A percentile compares a stretch with the other conserved stretches of the same genome.
Evolutionary conservation across 2,329 filamentous ascomycete species (phyloP).

Genomic region (Neonectria neomacrospora): DNA sequence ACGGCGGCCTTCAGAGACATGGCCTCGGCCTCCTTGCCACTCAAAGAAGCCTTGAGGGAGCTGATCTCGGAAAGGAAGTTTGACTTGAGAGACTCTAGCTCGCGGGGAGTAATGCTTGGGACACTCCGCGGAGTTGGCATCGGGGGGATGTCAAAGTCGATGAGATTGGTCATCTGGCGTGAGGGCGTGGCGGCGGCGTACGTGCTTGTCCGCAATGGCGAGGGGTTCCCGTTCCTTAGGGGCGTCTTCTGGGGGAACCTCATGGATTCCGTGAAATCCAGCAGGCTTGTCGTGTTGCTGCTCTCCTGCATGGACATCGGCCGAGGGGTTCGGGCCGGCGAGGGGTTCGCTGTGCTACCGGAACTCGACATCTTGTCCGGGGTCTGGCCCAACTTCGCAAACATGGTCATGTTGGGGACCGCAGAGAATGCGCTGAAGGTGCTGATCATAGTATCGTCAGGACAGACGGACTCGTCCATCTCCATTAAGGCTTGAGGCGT

Average conservation of each 20-base stretch:
- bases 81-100: slow-evolving; percentile 93
- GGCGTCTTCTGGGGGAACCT: slow-evolving; percentile 63
- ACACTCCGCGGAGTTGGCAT: slow-evolving; percentile 92
- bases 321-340: slow-evolving; percentile 51
- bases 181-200: slow-evolving; percentile 58
- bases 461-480: slow-evolving; percentile 56
- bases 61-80: slow-evolving; percentile 92
- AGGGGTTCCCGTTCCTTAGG: slow-evolving; percentile 47
- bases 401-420: slow-evolving; percentile 86
- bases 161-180: slow-evolving; percentile 72
- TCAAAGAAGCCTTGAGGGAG: slow-evolving; percentile 89
- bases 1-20: slow-evolving; percentile 87
- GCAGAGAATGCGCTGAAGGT: slow-evolving; percentile 91
- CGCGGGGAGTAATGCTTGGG: slow-evolving; percentile 89
- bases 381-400: slow-evolving; percentile 77
- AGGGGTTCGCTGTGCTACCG: slow-evolving; percentile 51
- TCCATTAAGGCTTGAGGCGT: slow-evolving; percentile 41
- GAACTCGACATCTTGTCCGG: slow-evolving; percentile 63
- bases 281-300: slow-evolving; percentile 77
- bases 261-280: slow-evolving; percentile 88
- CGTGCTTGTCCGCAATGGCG: slow-evolving; percentile 47
- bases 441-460: slow-evolving; percentile 81
- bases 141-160: slow-evolving; percentile 87
- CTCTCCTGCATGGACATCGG: slow-evolving; percentile 54
- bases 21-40: slow-evolving; percentile 93